Evolutionary conservation across 2,329 filamentous ascomycete species (phyloP), one percentile per base, ranked within the genome.

Genomic region (Scedosporium dehoogii): DNA sequence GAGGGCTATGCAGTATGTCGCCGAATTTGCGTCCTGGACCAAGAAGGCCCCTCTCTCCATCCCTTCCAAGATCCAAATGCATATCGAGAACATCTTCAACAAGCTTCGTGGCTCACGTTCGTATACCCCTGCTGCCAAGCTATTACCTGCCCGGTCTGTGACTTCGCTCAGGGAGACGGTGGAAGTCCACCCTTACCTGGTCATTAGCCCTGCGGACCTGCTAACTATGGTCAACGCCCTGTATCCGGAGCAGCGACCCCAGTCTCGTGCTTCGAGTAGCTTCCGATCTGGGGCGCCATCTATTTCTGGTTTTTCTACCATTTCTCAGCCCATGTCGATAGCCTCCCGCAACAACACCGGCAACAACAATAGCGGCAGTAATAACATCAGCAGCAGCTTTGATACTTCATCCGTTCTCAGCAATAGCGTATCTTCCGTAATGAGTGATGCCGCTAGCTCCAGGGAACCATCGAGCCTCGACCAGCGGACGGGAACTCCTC

Each of bases 201-300:
- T 93, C 41, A 75, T 96, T 66, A 90, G 89, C 70, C 85, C 90
- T 42, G 83, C 89, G 48, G 92, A 97, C 72, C 78, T 96, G 66
- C 79, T 89, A 42, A 92, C 90, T 2, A 76, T 96, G 68, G 84
- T 96, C 65, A 91, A 94, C 72, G 88, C 89, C 10, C 82, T 97
- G 14, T 96, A 92, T 70, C 92, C 92, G 0, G 87, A 91, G 68
- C 81, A 82, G 61, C 79, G 87, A 48, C 86, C 88, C 1, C 79
- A 80, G 42, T 90, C 87, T 1, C 79, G 78, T 62, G 81, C 84
- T 44, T 88, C 77, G 65, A 85, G 78, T 73, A 87, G 76, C 71
- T 80, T 84, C 73, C 82, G 77, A 75, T 92, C 81, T 68, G 89
- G 78, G 70, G 88, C 80, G 58, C 91, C 77, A 74, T 91, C 80